Evolutionary conservation across 2,329 filamentous ascomycete species (phyloP).

Genomic region (Immersiporthe knoxdaviesiana): DNA sequence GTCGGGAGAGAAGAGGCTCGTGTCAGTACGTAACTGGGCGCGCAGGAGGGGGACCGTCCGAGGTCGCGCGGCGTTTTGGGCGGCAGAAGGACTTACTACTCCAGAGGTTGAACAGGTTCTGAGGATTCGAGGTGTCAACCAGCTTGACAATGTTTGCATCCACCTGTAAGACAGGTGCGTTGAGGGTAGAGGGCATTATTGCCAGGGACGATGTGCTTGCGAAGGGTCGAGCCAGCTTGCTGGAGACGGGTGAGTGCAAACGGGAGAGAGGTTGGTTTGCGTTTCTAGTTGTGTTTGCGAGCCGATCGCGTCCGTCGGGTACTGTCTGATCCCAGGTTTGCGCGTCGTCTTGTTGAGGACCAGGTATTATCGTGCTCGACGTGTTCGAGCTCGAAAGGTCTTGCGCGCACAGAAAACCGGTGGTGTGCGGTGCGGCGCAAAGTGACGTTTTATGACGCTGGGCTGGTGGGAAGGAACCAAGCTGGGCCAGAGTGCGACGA

Average conservation of each 20-base stretch:
- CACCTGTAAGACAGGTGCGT: slow-evolving; percentile 86
- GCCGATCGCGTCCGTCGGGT: slow-evolving; percentile 32
- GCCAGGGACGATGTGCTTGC: slow-evolving; percentile 37
- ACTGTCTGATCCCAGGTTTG: background rate
- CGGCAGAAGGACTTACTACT: slow-evolving; percentile 82
- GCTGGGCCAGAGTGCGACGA: background rate
- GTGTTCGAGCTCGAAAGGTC: background rate
- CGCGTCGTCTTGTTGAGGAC: background rate
- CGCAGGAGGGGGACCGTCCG: slow-evolving; percentile 15
- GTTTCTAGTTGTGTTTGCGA: slow-evolving; percentile 31
- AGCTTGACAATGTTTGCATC: slow-evolving; percentile 92
- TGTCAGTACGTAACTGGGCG: slow-evolving; percentile 3
- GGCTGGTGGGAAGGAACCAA: background rate
- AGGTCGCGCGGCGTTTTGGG: slow-evolving; percentile 27
- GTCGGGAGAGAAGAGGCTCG: too few relatives aligned
- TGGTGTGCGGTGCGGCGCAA: background rate
- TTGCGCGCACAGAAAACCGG: background rate
- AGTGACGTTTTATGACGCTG: slow-evolving; percentile 8
- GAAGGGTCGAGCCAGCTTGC: slow-evolving; percentile 40
- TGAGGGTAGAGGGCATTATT: slow-evolving; percentile 81
- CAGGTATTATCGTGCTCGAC: background rate
- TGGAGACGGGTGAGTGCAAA: slow-evolving; percentile 28
- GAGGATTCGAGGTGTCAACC: slow-evolving; percentile 89
- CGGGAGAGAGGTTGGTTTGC: slow-evolving; percentile 17
- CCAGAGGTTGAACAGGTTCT: slow-evolving; percentile 97